Percentiles rank a stretch among this genome's conserved stretches.
phyloP scores from a whole-genome alignment of 2,329 filamentous ascomycete genomes.

The Colletotrichum phormii region DNA sequence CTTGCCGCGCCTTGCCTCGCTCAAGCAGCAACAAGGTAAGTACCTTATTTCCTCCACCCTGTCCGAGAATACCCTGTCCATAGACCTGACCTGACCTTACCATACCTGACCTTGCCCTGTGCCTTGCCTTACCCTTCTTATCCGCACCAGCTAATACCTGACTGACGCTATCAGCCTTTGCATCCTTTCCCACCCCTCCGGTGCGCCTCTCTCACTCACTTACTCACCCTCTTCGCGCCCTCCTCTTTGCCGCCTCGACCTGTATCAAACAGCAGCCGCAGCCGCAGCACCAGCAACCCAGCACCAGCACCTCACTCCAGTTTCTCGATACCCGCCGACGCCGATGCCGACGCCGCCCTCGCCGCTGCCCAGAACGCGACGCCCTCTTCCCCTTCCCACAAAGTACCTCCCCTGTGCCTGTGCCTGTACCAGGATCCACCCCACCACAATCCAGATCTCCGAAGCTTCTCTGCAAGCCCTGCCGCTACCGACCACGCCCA shows the following conservation, averaged over 20 bases:
- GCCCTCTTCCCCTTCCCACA: constrained; percentile 21
- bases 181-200: constrained; percentile 2
- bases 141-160: constrained; percentile 18
- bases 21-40: not conserved
- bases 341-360: constrained; percentile 25
- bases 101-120: not conserved
- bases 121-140: constrained; percentile 11
- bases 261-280: constrained; percentile 27
- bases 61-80: not conserved
- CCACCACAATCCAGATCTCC: constrained; percentile 39
- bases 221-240: not conserved
- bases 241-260: constrained; percentile 21
- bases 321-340: constrained; percentile 1
- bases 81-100: constrained; percentile 15
- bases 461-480: constrained; percentile 39
- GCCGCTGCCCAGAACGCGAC: constrained; percentile 36
- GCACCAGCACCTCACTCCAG: not conserved
- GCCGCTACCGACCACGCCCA: constrained; percentile 38
- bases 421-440: constrained; percentile 35
- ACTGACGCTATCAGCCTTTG: constrained; percentile 29
- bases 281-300: constrained; percentile 13
- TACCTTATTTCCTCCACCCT: constrained; percentile 2
- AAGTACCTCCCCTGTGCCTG: constrained; percentile 37
- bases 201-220: not conserved
- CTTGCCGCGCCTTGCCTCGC: constrained; percentile 2